Evolutionary conservation across 1,284 basidiomycete genomes (phyloP).

Genomic region (Acaromyces ingoldii): DNA sequence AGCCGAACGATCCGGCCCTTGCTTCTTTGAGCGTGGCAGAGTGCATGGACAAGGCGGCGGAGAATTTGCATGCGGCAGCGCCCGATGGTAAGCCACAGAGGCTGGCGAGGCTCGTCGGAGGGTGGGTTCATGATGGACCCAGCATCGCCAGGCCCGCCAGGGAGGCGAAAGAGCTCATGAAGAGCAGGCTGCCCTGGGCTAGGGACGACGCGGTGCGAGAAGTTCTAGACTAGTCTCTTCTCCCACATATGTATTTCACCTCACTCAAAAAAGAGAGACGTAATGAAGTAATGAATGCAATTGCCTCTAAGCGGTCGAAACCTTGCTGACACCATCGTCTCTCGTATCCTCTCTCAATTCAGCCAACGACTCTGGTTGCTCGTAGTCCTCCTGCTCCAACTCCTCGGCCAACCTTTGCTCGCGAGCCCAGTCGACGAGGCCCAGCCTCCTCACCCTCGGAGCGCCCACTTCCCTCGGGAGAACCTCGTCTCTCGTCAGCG

Average conservation of each 20-base stretch:
- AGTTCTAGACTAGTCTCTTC: background rate
- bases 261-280: background rate
- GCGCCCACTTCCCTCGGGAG: slow-evolving; percentile 4
- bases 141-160: slow-evolving; percentile 75
- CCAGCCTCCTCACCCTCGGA: slow-evolving; percentile 6
- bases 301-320: no score
- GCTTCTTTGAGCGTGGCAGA: slow-evolving; percentile 52
- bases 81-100: slow-evolving; percentile 62
- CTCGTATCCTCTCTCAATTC: no score
- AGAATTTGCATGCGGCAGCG: slow-evolving; percentile 62
- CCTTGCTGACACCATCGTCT: no score
- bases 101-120: slow-evolving; percentile 69
- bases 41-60: slow-evolving; percentile 58
- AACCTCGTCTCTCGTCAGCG: slow-evolving; percentile 7
- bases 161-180: slow-evolving; percentile 74
- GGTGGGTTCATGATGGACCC: slow-evolving; percentile 67
- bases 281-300: no score
- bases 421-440: background rate
- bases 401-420: background rate
- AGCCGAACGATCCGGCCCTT: slow-evolving; percentile 62
- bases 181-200: slow-evolving; percentile 48
- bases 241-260: background rate
- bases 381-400: no score
- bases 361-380: no score
- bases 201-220: slow-evolving; percentile 29